Base-by-base conservation (phyloP, 805 yeast species). In the Schwanniomyces vanrijiae region DNA sequence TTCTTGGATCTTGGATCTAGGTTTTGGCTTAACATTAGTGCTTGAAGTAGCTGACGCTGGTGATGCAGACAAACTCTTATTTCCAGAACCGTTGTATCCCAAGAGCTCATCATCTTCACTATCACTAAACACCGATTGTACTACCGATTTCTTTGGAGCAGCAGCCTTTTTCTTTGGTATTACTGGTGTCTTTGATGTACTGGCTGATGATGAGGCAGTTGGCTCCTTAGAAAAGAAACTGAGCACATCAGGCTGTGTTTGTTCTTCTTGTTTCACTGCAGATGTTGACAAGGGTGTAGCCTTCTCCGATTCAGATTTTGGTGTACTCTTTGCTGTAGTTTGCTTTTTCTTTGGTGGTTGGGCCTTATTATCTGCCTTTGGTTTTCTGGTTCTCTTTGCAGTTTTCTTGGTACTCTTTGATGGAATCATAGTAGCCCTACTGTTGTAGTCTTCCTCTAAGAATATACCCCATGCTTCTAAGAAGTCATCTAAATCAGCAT, bases 401-500 rank as follows among this genome's bases (percentile, higher is more conserved):
- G 69, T 71, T 50, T 69, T 75, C 29, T 71, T 66, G 18, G 78
- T 71, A 40, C 73, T 77, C 48, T 69, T 71, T 34, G 63, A 69
- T 3, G 78, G 69, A n/a, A 75, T 64, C 46, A 80, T 62, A 29
- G 77, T 73, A 29, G 75, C 71, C 51, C 90, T 79, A 48, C 77
- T 78, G 47, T 77, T 78, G 46, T 76, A 78, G 62, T 91, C 97
- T 9, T 75, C 80, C 25, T 71, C 75, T 59, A 89, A 67, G 64
- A 88, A 90, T 47, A 76, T 69, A 1, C 83, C 77, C 84, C 92
- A 94, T 9, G 77, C 77, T 7, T 55, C 72, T 49, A 80, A 59
- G 64, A 94, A 92, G 0, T 69, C 84, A 47, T 90, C 96, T 54
- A 94, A 74, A 63, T 94, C 99, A 39, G 66, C 76, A 49, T 71